These are phyloP conservation scores for Allium sativum DNA, from an alignment of 106 monocot species.

Conservation along the genomic window DNA sequence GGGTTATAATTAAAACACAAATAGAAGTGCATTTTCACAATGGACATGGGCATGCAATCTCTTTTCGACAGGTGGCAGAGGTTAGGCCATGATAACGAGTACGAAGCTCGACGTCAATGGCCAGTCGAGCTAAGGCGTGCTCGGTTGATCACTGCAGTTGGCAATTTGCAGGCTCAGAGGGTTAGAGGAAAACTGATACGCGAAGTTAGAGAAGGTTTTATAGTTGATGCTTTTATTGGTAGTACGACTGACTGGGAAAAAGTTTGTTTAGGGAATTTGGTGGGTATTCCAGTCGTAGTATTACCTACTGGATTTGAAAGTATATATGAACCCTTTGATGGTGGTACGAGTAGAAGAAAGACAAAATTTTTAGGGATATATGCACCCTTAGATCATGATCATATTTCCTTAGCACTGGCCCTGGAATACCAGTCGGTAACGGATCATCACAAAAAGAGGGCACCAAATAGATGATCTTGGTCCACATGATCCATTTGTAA, in stretches of 20 bases:
- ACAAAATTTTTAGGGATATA: constrained; percentile 81
- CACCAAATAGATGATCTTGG: constrained; percentile 62
- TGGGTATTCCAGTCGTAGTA: constrained; percentile 70
- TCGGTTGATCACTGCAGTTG: constrained; percentile 74
- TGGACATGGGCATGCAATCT: constrained; percentile 85
- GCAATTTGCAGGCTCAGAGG: constrained; percentile 87
- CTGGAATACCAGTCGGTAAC: constrained; percentile 80
- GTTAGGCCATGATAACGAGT: constrained; percentile 40
- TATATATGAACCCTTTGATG: constrained; percentile 51
- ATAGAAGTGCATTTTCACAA: constrained; percentile 93
- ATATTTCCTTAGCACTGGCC: constrained; percentile 70
- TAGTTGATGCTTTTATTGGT: constrained; percentile 77
- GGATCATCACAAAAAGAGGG: constrained; percentile 62
- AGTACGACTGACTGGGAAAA: constrained; percentile 90
- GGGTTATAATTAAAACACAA: no score
- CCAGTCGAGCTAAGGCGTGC: constrained; percentile 90
- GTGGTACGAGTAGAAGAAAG: constrained; percentile 66
- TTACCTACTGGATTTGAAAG: constrained; percentile 76
- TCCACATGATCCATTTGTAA: constrained; percentile 15
- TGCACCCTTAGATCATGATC: constrained; percentile 79
- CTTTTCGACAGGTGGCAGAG: constrained; percentile 93
- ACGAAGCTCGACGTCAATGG: constrained; percentile 96
- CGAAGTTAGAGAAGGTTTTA: constrained; percentile 58
- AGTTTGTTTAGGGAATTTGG: constrained; percentile 90
- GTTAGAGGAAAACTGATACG: constrained; percentile 59